Evolutionary conservation across 352 stramenopile species (phyloP), one percentile per base, ranked within the genome.

Genomic region (Pythium brassicae): DNA sequence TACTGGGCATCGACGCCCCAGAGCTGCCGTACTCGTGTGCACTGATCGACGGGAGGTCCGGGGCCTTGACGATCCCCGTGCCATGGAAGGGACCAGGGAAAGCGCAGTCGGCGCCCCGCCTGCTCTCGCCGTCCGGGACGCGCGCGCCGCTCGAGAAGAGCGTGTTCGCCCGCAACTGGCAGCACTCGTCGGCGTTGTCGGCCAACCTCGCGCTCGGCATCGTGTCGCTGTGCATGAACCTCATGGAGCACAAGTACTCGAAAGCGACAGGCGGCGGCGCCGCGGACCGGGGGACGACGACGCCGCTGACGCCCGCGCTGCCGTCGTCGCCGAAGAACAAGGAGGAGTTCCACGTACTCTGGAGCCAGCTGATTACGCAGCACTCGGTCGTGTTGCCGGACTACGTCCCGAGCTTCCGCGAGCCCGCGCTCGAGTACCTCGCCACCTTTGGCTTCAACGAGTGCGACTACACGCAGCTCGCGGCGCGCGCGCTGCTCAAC

Each of bases 341-440:
- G 49, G 80, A 92, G 62, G 77, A 89, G 53, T 92, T 93, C 42
- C 85, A 92, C 65, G 72, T 92, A 12, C 60, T 94, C 3, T 94
- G 85, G 85, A 94, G 85, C 50, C 85, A 92, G 55, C 61, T 94
- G 2, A 89, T 94, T 42, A 94, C 85, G 1, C 85, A 93, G 48
- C 81, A 92, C 55, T 90, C 83, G 15, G 77, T 94, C 2, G 80
- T 89, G 5, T 61, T 94, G 9, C 81, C 85, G 5, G 83, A 92
- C 37, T 86, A 83, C 29, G 69, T 92, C 6, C 69, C 74, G 34
- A 61, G 71, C 26, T 92, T 88, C 46, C 66, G 74, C 11, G 85
- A 93, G 52, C 80, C 83, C 20, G 82, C 83, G 43, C 62, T 94
- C 5, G 83, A 93, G 39, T 74, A 74, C 32, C 66, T 94, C 15